These are phyloP conservation scores for Hypoxylon sp. DNA, from an alignment of 2,329 filamentous ascomycete genomes.

Conservation along the genomic window DNA sequence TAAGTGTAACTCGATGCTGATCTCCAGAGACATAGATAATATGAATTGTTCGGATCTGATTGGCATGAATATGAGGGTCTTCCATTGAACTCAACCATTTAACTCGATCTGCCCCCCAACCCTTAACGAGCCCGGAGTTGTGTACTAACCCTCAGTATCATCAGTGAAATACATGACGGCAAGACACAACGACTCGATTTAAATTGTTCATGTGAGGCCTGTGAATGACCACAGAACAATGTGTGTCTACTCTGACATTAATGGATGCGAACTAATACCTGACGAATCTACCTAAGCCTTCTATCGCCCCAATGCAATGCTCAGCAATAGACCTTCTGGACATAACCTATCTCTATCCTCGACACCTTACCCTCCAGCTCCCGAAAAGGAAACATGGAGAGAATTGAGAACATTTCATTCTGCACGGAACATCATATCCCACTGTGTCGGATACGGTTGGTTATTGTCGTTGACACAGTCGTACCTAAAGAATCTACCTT, in stretches of 20 bases:
- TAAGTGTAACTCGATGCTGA: neutral
- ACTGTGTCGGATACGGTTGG: neutral
- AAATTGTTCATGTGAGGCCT: neutral
- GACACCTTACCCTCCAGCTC: neutral
- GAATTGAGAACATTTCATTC: neutral
- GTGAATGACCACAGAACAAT: too few species aligned
- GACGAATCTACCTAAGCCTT: too few species aligned
- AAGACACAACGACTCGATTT: neutral
- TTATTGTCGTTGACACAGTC: neutral
- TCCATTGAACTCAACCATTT: too few species aligned
- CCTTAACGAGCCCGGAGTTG: too few species aligned
- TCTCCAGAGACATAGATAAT: too few species aligned
- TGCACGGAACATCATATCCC: too few species aligned
- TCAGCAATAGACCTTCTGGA: neutral
- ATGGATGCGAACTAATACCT: too few species aligned
- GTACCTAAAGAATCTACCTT: constrained; percentile 1
- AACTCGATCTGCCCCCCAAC: too few species aligned
- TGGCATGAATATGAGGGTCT: neutral
- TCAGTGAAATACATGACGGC: too few species aligned
- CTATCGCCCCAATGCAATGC: neutral
- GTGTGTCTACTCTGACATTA: too few species aligned
- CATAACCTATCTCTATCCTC: neutral
- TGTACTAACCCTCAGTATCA: neutral
- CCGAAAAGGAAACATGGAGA: neutral
- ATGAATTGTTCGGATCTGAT: neutral